Evolutionary conservation across 2,329 filamentous ascomycete species (phyloP).

Genomic region (Clonostachys byssicola): DNA sequence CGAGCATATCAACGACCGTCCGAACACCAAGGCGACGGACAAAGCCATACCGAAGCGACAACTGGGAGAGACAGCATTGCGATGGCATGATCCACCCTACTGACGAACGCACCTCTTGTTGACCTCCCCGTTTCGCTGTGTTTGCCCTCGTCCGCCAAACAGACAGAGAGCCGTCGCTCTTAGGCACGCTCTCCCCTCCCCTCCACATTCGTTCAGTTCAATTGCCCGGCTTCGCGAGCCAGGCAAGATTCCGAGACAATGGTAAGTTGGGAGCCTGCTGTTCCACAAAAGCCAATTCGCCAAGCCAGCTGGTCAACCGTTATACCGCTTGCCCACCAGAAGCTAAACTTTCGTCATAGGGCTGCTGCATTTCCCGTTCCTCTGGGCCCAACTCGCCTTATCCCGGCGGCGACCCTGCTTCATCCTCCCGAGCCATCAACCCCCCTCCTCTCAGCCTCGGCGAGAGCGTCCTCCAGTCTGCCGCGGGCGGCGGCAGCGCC

Average conservation of each 20-base stretch:
- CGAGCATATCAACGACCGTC: too few relatives aligned
- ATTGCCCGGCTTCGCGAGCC: neutral
- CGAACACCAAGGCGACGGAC: too few relatives aligned
- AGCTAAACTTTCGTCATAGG: slow-evolving; percentile 25
- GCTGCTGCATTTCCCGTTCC: slow-evolving; percentile 54
- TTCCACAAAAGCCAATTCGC: neutral
- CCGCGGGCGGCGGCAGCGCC: slow-evolving; percentile 1
- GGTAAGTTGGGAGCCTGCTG: neutral
- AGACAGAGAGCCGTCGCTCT: too few relatives aligned
- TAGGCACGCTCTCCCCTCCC: too few relatives aligned
- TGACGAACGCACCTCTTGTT: too few relatives aligned
- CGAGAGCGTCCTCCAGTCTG: slow-evolving; percentile 12
- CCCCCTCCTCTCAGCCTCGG: slow-evolving; percentile 25
- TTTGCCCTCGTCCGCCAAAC: too few relatives aligned
- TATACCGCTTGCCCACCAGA: neutral
- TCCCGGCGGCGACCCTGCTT: slow-evolving; percentile 40
- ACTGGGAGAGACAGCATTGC: too few relatives aligned
- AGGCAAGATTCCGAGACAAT: neutral
- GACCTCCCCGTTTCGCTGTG: too few relatives aligned
- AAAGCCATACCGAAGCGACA: too few relatives aligned
- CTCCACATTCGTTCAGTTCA: too few relatives aligned
- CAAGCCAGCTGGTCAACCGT: neutral
- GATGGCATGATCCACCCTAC: too few relatives aligned
- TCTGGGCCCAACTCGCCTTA: slow-evolving; percentile 50
- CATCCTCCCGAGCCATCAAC: slow-evolving; percentile 51